Evolutionary conservation across 257 asterid genomes (phyloP).

Genomic region (Anisodus acutangulus): DNA sequence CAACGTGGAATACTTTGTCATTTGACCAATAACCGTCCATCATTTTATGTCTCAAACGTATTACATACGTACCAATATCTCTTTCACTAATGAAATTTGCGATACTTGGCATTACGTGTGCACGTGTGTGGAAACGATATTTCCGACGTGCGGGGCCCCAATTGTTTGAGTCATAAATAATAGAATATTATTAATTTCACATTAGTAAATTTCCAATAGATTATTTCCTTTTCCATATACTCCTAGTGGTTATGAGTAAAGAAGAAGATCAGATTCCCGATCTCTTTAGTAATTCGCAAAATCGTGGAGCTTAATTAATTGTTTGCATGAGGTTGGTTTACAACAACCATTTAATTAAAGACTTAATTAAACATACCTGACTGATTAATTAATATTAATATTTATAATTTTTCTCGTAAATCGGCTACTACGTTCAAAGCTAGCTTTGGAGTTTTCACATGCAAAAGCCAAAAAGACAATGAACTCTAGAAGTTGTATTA

Average conservation of each 20-base stretch:
- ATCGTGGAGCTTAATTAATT: not conserved
- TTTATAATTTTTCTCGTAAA: not conserved
- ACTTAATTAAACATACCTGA: not conserved
- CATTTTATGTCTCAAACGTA: no score
- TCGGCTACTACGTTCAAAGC: not conserved
- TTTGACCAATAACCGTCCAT: no score
- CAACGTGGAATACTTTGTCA: no score
- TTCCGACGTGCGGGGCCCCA: no score
- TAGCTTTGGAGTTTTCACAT: conserved; percentile 23
- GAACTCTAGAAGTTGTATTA: not conserved
- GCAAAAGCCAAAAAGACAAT: not conserved
- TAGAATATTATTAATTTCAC: no score
- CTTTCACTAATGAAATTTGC: no score
- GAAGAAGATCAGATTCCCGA: not conserved
- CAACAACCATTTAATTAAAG: not conserved
- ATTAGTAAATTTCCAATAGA: no score
- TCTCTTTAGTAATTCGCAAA: not conserved
- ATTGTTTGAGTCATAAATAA: no score
- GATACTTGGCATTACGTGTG: no score
- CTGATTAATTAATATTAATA: not conserved
- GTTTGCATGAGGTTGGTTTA: not conserved
- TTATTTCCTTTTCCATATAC: no score
- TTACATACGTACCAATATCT: no score
- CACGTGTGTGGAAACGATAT: no score
- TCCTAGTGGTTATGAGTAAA: not conserved